phyloP scores from a whole-genome alignment of 208 protist species.

The Novymonas esmeraldas region DNA sequence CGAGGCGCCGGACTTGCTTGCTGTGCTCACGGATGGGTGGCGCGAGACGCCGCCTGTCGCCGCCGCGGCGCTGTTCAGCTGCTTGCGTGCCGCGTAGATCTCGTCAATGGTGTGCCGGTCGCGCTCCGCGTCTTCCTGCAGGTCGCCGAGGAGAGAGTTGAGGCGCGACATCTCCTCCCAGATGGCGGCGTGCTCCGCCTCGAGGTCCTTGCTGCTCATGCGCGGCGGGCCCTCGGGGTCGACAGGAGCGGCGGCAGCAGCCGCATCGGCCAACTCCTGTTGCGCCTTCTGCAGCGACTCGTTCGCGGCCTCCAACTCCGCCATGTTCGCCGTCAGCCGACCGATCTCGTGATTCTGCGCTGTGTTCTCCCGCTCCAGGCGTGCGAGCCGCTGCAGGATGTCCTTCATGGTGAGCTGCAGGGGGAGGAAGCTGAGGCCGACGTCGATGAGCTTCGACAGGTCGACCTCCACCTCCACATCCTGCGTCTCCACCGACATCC shows the following conservation, averaged over 20 bases:
- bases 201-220: background rate
- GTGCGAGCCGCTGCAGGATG: conserved; percentile 56
- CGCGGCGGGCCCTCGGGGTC: background rate
- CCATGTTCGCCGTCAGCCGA: conserved; percentile 51
- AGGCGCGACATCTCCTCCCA: conserved; percentile 69
- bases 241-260: background rate
- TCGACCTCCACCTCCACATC: conserved; percentile 53
- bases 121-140: conserved; percentile 44
- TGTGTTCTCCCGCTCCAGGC: conserved; percentile 26
- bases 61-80: conserved; percentile 21
- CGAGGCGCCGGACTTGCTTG: background rate
- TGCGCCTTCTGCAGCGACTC: conserved; percentile 29
- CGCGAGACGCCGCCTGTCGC: background rate
- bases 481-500: conserved; percentile 18
- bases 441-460: conserved; percentile 80
- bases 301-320: conserved; percentile 28
- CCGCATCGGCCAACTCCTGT: conserved; percentile 13
- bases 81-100: conserved; percentile 80
- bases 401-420: conserved; percentile 74
- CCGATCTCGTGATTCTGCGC: conserved; percentile 53
- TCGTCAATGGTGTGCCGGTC: conserved; percentile 78
- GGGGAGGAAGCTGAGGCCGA: conserved; percentile 70
- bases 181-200: conserved; percentile 41
- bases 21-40: conserved; percentile 14
- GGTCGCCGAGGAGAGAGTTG: conserved; percentile 58